Evolutionary conservation across 179 eudicot species (phyloP), one percentile per base, ranked within the genome.

Genomic region (Corrigiola litoralis): DNA sequence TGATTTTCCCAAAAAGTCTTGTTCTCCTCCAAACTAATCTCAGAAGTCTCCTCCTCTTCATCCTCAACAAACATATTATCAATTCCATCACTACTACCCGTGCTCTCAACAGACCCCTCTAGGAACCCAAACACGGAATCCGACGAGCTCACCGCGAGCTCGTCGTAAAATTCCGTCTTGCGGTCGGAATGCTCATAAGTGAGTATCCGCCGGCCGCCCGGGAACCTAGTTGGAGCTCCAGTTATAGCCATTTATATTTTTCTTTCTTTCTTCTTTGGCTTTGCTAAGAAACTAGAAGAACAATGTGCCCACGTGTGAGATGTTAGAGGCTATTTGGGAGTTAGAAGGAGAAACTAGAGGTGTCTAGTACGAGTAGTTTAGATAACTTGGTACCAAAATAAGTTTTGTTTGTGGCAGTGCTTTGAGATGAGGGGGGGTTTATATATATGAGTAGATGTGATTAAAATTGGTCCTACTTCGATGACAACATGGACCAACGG

Each of bases 61-160:
- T 61, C 74, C 7, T 61, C 83, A 0, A 66, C 76, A 6, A 58
- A 33, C 24, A 56, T 6, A 25, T 34, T 62, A 29, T 61, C 65
- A 17, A 29, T 7, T 17, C 53, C 75, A 9, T 55, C 70, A 31
- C 48, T 29, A 20, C 73, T 58, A 1, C 52, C 54, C 1, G 48
- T 20, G 29, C 81, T 77, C 65, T 77, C 80, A 27, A 69, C 36
- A 10, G 82, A 75, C 17, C 73, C 72, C 8, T 85, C 87, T 1
- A 85, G 73, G 61, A 88, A 88, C 67, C 80, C 85, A 23, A 88
- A 88, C 14, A 88, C 83, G 2, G 91, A 80, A 18, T 84, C 95
- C 38, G 83, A 80, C 58, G 87, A 75, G 44, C 79, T 78, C 48
- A 84, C 77, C 34, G 73, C 67, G 1, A 77, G 50, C 61, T 81